These are phyloP conservation scores for Suillus ampliporus DNA, from an alignment of 768 basidiomycete genomes.

Conservation along the genomic window DNA sequence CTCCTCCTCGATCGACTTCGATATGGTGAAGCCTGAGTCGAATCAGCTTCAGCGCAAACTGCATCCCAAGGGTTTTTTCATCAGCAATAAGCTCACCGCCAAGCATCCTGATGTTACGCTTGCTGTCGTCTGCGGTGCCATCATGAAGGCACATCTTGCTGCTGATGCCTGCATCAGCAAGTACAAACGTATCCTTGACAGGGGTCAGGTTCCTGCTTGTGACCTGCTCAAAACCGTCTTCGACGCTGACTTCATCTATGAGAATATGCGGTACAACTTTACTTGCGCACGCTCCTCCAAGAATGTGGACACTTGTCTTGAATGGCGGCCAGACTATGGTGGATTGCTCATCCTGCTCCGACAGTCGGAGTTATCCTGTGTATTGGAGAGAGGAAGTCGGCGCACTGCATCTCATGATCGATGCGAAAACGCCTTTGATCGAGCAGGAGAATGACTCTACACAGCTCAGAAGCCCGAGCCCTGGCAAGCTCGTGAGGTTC, in stretches of 20 bases:
- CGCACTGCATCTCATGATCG: slow-evolving; percentile 89
- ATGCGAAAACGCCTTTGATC: slow-evolving; percentile 97
- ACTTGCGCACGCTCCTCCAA: slow-evolving; percentile 91
- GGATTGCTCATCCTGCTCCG: slow-evolving; percentile 90
- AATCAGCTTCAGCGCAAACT: slow-evolving; percentile 92
- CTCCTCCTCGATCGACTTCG: slow-evolving; percentile 94
- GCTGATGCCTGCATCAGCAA: slow-evolving; percentile 90
- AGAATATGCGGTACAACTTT: slow-evolving; percentile 93
- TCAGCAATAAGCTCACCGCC: slow-evolving; percentile 96
- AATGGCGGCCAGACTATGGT: slow-evolving; percentile 92
- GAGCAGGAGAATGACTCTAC: slow-evolving; percentile 99
- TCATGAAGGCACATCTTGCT: slow-evolving; percentile 91
- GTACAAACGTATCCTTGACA: slow-evolving; percentile 95
- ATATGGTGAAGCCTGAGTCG: slow-evolving; percentile 88
- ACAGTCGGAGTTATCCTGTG: slow-evolving; percentile 94
- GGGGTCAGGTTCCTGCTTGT: slow-evolving; percentile 95
- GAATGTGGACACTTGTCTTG: slow-evolving; percentile 93
- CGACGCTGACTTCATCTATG: slow-evolving; percentile 96
- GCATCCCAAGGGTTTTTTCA: slow-evolving; percentile 93
- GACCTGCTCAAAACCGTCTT: slow-evolving; percentile 97
- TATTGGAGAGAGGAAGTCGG: slow-evolving; percentile 99
- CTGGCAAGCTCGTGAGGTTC: slow-evolving; percentile 94
- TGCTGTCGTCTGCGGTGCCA: slow-evolving; percentile 95
- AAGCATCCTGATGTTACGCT: slow-evolving; percentile 93
- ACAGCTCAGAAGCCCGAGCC: slow-evolving; percentile 93